Base-by-base conservation (phyloP, 148 eudicot species). In the Silene uniflora region DNA sequence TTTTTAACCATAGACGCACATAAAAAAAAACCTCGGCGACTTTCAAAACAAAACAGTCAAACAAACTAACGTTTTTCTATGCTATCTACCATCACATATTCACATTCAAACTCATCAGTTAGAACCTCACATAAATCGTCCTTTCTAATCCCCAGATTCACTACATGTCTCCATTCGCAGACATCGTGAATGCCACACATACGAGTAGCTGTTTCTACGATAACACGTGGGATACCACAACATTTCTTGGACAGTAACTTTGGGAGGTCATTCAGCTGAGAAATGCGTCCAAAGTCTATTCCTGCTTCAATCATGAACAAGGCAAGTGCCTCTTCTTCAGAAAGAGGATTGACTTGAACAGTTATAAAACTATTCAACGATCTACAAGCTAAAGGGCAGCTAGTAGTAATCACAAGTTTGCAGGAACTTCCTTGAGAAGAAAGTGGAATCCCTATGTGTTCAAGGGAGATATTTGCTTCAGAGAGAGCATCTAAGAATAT, bases 401-500 rank as follows among this genome's bases (percentile, higher is more conserved):
- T 23, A 46, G 79, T 70, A 24, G 61, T 69, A n/a, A 77, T 23
- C 5, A 77, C 69, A n/a, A 77, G 47, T 54, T 77, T 77, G 67
- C 68, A 77, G 29, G 17, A 13, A n/a, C 49, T 60, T 39, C 79
- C 74, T 69, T 61, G 29, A 60, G 62, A 49, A 69, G 49, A 58
- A 49, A 52, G 61, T 61, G 70, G 70, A 71, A 77, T 71, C 7
- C 80, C 80, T 3, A 77, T 23, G 13, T 62, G 52, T 3, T 77
- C 63, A 14, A 49, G 59, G 9, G 62, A 44, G 21, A 77, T 56
- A 11, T 12, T 22, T 22, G 11, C 62, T 27, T 27, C 47, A 46
- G 52, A 68, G 13, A 77, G 69, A 71, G 29, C 80, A 49, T 77
- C 80, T 62, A 77, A 47, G 75, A 77, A 77, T 49, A 77, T 67